Base-by-base conservation (phyloP, 805 yeast species). In the Candida vaughaniae region DNA sequence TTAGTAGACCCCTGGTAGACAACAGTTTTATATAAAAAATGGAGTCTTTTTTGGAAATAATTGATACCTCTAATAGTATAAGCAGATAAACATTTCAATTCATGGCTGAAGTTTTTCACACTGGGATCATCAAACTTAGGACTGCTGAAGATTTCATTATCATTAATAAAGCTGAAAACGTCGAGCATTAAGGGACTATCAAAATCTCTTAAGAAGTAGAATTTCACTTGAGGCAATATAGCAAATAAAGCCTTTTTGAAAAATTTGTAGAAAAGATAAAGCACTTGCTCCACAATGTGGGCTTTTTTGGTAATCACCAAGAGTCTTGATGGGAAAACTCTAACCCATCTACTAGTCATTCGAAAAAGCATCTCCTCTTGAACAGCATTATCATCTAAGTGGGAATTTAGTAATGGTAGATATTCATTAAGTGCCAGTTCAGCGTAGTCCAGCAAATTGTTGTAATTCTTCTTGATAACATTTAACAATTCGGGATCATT, bases 141-240 rank as follows among this genome's bases (percentile, higher is more conserved):
- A 16, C 35, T 36, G 25, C 28, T 33, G 34, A 45, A 55, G 5
- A 63, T 52, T 15, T 55, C 56, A 6, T 38, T 38, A 33, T 58
- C 67, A 16, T 51, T 41, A 15, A 47, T 43, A 25, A 38, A 38
- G 8, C 43, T 48, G 34, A 55, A 60, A 4, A 65, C 62, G 33
- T 66, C 71, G 29, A 60, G 41, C 64, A 64, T 64, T 35, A 66
- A 52, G 2, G 73, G 71, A 35, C 59, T 51, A 41, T 64, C 71
- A 41, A 66, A 66, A 47, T 66, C 73, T 18, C 70, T 41, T 8
- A 66, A 41, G 37, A 60, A 64, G 47, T 60, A 63, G 41, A 58
- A 66, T 39, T 60, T 64, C n/a, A 65, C 56, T 33, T 66, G 73
- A 2, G 73, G 73, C 16, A 59, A 49, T 14, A 64, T 45, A 2